Evolutionary conservation across 1,284 basidiomycete species (phyloP).

Genomic region (Cutaneotrichosporon sp.): DNA sequence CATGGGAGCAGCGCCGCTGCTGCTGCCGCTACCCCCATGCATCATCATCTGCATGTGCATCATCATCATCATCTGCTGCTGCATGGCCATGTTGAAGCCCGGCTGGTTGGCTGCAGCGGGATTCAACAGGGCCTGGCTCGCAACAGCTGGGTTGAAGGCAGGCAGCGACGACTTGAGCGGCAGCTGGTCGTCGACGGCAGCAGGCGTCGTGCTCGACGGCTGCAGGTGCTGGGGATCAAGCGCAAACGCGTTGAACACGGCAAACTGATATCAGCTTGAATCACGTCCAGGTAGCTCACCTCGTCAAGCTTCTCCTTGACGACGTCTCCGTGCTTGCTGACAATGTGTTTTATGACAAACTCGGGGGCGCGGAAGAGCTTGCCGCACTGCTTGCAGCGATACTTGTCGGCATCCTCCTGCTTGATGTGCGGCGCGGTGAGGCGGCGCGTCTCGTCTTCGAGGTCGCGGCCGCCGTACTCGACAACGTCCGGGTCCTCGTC

Average conservation of each 20-base stretch:
- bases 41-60: slow-evolving; percentile 49
- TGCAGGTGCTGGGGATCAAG: slow-evolving; percentile 87
- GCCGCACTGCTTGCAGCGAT: slow-evolving; percentile 86
- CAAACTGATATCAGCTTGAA: slow-evolving; percentile 54
- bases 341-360: slow-evolving; percentile 91
- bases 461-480: slow-evolving; percentile 79
- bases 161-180: slow-evolving; percentile 18
- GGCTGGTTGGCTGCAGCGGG: slow-evolving; percentile 12
- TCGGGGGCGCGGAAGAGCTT: slow-evolving; percentile 93
- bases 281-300: slow-evolving; percentile 23
- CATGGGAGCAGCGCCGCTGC: neutral
- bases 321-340: slow-evolving; percentile 78
- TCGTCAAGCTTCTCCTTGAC: slow-evolving; percentile 51
- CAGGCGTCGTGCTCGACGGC: slow-evolving; percentile 51
- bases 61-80: slow-evolving; percentile 49
- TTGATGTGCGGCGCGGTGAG: slow-evolving; percentile 73
- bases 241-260: slow-evolving; percentile 87
- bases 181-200: slow-evolving; percentile 43
- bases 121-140: slow-evolving; percentile 18
- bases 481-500: slow-evolving; percentile 69
- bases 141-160: slow-evolving; percentile 27
- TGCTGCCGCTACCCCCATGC: slow-evolving; percentile 16
- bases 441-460: slow-evolving; percentile 77
- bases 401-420: slow-evolving; percentile 91
- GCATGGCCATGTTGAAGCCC: slow-evolving; percentile 38